These are phyloP conservation scores for Boletus reticuloceps DNA, from an alignment of 768 basidiomycete species.

Conservation along the genomic window DNA sequence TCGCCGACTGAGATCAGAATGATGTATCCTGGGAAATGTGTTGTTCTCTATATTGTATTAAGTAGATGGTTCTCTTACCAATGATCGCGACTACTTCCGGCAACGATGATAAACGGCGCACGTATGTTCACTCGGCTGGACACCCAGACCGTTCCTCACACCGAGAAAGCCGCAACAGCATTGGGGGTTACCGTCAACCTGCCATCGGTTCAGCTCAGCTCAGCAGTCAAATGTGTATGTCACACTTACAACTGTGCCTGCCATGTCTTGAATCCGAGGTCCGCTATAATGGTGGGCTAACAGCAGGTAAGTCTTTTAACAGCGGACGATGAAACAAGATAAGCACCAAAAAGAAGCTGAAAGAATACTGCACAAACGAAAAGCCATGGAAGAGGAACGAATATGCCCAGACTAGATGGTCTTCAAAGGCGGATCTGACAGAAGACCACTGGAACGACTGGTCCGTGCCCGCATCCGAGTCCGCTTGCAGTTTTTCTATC, in stretches of 20 bases:
- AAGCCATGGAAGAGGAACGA: constrained; percentile 61
- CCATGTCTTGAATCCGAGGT: constrained; percentile 57
- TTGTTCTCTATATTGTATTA: background rate
- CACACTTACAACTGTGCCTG: constrained; percentile 52
- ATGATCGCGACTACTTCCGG: constrained; percentile 50
- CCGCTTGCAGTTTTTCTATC: constrained; percentile 45
- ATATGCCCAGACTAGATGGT: constrained; percentile 61
- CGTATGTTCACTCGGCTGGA: constrained; percentile 45
- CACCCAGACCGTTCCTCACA: constrained; percentile 50
- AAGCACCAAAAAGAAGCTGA: constrained; percentile 54
- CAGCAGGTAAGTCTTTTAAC: background rate
- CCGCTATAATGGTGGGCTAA: constrained; percentile 60
- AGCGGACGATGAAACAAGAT: background rate
- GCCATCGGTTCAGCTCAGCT: background rate
- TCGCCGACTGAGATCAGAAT: constrained; percentile 48
- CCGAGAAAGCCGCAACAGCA: constrained; percentile 46
- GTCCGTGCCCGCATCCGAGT: constrained; percentile 51
- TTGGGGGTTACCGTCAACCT: constrained; percentile 62
- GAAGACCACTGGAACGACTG: constrained; percentile 59
- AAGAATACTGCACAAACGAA: constrained; percentile 55
- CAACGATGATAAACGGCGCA: constrained; percentile 52
- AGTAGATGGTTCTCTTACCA: constrained; percentile 32
- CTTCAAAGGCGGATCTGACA: constrained; percentile 53
- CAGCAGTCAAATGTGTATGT: background rate
- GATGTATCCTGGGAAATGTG: constrained; percentile 46